phyloP scores from a whole-genome alignment of 352 stramenopile species.

The Globisporangium nodosum region DNA sequence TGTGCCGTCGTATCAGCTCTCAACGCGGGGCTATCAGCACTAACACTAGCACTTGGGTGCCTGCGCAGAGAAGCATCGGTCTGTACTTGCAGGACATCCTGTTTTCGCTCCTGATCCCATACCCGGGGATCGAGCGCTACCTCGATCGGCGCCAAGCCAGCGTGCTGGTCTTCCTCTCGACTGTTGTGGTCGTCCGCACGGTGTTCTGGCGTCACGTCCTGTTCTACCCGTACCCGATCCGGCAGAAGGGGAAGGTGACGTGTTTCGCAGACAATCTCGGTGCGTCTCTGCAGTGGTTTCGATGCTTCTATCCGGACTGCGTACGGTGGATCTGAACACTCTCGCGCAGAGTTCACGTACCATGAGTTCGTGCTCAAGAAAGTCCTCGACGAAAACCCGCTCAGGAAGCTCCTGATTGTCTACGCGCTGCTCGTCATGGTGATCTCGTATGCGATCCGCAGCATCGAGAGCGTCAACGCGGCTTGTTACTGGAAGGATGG shows the following conservation, averaged over 20 bases:
- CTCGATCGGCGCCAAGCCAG: neutral
- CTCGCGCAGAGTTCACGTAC: slow-evolving; percentile 53
- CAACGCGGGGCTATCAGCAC: too few relatives aligned
- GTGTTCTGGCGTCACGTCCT: slow-evolving; percentile 51
- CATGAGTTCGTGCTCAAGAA: slow-evolving; percentile 70
- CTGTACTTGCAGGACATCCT: slow-evolving; percentile 31
- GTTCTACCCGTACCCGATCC: slow-evolving; percentile 68
- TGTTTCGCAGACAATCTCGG: slow-evolving; percentile 55
- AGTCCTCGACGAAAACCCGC: slow-evolving; percentile 47
- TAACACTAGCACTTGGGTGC: neutral
- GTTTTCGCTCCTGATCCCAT: slow-evolving; percentile 38
- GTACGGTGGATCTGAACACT: neutral
- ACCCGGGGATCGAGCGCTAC: slow-evolving; percentile 40
- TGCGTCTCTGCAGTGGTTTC: slow-evolving; percentile 6
- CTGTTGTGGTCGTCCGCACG: slow-evolving; percentile 30
- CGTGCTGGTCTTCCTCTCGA: slow-evolving; percentile 38
- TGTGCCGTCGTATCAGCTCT: too few relatives aligned
- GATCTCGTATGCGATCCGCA: slow-evolving; percentile 37
- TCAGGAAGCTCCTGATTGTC: slow-evolving; percentile 34
- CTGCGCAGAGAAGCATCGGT: slow-evolving; percentile 6
- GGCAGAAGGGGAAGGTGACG: slow-evolving; percentile 54
- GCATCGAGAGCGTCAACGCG: slow-evolving; percentile 44
- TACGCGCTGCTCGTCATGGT: slow-evolving; percentile 19
- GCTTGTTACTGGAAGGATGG: slow-evolving; percentile 21
- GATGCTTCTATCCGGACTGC: neutral